A percentile compares a stretch with the other conserved stretches of the same genome.
Conservation (phyloP, 1,139 yeast species). For the Trichomonascaceae sp. region DNA sequence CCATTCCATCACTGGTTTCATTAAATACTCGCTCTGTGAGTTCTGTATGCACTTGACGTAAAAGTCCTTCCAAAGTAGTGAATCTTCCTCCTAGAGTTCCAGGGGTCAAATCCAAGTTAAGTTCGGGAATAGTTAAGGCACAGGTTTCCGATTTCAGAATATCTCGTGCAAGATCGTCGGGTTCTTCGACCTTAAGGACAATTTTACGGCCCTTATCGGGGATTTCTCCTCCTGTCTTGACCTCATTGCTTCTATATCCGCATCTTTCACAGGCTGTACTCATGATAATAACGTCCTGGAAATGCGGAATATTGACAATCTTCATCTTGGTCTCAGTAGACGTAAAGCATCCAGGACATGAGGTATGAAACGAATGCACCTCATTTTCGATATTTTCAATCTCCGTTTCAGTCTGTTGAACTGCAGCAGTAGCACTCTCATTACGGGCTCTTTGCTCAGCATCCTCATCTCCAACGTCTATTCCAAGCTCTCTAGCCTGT, state of each 20-base stretch:
- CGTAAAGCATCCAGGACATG: slow-evolving; percentile 83
- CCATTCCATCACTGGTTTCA: slow-evolving; percentile 90
- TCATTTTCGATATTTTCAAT: slow-evolving; percentile 82
- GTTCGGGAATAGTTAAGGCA: slow-evolving; percentile 78
- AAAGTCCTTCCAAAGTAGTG: slow-evolving; percentile 91
- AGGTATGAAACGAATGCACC: slow-evolving; percentile 87
- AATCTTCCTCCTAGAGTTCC: slow-evolving; percentile 98
- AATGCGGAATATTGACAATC: slow-evolving; percentile 93
- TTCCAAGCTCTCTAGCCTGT: slow-evolving; percentile 83
- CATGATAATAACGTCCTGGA: slow-evolving; percentile 96
- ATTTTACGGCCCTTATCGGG: slow-evolving; percentile 80
- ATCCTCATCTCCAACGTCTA: slow-evolving; percentile 64
- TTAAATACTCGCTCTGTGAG: slow-evolving; percentile 78
- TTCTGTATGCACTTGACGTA: slow-evolving; percentile 85
- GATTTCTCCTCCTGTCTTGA: slow-evolving; percentile 95
- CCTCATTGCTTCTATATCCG: slow-evolving; percentile 96
- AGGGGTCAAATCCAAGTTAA: slow-evolving; percentile 83
- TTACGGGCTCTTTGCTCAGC: slow-evolving; percentile 30
- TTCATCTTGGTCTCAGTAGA: slow-evolving; percentile 94
- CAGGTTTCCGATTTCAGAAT: slow-evolving; percentile 93
- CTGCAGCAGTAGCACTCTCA: slow-evolving; percentile 27
- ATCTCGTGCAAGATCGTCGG: slow-evolving; percentile 92
- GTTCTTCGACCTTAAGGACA: slow-evolving; percentile 71
- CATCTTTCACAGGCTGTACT: slow-evolving; percentile 88
- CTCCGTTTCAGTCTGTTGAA: slow-evolving; percentile 42